Base-by-base conservation (phyloP, 208 protist species). In the Blechomonas ayalai region DNA sequence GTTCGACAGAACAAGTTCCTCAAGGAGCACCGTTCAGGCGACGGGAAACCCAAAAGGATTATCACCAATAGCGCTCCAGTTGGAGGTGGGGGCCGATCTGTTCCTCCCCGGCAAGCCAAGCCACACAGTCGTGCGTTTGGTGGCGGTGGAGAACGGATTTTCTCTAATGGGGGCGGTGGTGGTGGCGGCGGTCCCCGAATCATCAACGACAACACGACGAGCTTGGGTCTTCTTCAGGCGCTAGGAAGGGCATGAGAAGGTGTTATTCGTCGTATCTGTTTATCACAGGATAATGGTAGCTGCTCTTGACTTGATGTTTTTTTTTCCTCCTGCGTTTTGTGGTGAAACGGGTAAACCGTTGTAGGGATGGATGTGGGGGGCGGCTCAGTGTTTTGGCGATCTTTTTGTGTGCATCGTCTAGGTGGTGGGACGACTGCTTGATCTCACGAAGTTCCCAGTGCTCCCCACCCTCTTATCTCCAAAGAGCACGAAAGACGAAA, bases 211-310 rank as follows among this genome's bases (percentile, higher is more conserved):
- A 93, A 93, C 54, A 78, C 70, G 18, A 80, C 78, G 2, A 93
- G 85, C 44, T n/a, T 89, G 7, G 85, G 81, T 27, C 90, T 90
- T 74, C 58, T 89, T 19, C 85, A 93, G 44, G 77, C 81, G 4
- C 76, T 93, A 64, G 85, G 85, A 1, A 47, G 60, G 19, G 80
- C 71, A n/a, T 93, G 74, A 41, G 19, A 8, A 23, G 7, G 1
- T 12, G 6, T 39, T 26, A 9, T 28, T 15, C 1, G 3, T 9
- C 6, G 19, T 10, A 41, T 6, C 16, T 7, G 28, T 6, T 9
- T 3, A 51, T 16, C 19, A 41, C 6, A 7, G 43, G 22, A 48
- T 20, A 48, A 35, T 20, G 32, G 32, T n/a, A 52, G 27, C 15
- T 4, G 34, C 28, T 32, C 19, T 34, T 10, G 9, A 27, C 33